Percentiles rank a stretch among this genome's conserved stretches.
Evolutionary conservation across 129 eudicot genomes (phyloP).

Genomic region (Pittosporum tobira): DNA sequence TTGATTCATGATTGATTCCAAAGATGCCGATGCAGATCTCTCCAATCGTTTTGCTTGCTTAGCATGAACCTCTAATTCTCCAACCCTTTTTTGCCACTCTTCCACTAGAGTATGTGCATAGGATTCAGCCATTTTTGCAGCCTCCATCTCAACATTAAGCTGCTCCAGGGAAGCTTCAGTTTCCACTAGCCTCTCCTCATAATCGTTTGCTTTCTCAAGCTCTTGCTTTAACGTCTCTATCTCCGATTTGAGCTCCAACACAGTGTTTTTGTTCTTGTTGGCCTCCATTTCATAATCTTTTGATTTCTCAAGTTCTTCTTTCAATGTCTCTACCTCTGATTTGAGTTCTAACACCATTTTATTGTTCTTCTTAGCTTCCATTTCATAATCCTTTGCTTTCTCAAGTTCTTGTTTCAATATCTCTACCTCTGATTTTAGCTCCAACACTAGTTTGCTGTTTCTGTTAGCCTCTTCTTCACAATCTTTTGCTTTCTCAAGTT

Average conservation of each 20-base stretch:
- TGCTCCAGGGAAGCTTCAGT: conserved; percentile 58
- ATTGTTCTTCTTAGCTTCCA: conserved; percentile 32
- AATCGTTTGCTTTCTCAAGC: conserved; percentile 43
- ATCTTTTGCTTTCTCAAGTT: conserved; percentile 20
- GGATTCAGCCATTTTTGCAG: conserved; percentile 87
- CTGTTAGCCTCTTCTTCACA: conserved; percentile 33
- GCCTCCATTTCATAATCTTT: conserved; percentile 43
- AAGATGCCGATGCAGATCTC: conserved; percentile 76
- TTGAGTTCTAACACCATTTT: conserved; percentile 23
- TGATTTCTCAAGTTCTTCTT: conserved; percentile 49
- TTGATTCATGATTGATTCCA: conserved; percentile 65
- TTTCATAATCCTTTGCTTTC: conserved; percentile 40
- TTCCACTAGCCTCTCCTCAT: conserved; percentile 47
- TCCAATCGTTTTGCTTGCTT: conserved; percentile 67
- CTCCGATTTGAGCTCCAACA: conserved; percentile 43
- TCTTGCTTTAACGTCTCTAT: conserved; percentile 49
- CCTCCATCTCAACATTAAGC: conserved; percentile 70
- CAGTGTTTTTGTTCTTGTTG: conserved; percentile 22
- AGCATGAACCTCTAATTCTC: conserved; percentile 56
- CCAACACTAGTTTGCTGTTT: conserved; percentile 5
- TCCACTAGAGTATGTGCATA: conserved; percentile 67
- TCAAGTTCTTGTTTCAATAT: conserved; percentile 48
- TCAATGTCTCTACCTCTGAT: conserved; percentile 45
- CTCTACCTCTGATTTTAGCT: conserved; percentile 44
- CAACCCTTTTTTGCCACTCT: conserved; percentile 67